A percentile compares a stretch with the other conserved stretches of the same genome.
These are phyloP conservation scores for Zoysia japonica DNA, from an alignment of 176 grass and related monocot species.

Conservation along the genomic window DNA sequence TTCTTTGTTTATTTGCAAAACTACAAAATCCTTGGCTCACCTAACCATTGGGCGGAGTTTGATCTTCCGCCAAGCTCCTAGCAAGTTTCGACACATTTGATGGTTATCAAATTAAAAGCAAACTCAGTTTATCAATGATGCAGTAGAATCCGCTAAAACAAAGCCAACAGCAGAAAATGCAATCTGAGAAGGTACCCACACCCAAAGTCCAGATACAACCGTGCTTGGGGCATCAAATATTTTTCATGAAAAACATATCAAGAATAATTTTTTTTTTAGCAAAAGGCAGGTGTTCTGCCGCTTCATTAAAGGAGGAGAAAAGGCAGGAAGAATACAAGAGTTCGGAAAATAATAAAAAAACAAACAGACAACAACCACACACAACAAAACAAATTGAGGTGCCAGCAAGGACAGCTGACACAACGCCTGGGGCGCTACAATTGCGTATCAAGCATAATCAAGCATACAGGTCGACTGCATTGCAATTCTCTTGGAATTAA, in stretches of 20 bases:
- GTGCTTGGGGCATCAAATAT: background rate
- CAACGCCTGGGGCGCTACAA: too few species aligned
- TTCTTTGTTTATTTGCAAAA: background rate
- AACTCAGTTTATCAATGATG: background rate
- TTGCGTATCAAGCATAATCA: background rate
- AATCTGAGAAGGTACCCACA: background rate
- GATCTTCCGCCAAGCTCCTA: background rate
- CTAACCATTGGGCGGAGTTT: background rate
- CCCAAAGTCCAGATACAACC: background rate
- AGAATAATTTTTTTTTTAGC: too few species aligned
- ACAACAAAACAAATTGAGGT: too few species aligned
- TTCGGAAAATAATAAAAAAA: too few species aligned
- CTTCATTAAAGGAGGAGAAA: too few species aligned
- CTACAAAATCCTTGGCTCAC: background rate
- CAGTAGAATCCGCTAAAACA: background rate
- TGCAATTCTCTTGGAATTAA: constrained; percentile 16
- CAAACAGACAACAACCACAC: too few species aligned
- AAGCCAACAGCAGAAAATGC: background rate
- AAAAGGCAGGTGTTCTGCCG: too few species aligned
- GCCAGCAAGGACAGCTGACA: too few species aligned
- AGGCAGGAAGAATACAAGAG: too few species aligned
- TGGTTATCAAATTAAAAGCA: background rate
- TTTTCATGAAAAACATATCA: background rate
- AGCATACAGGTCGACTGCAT: constrained; percentile 5
- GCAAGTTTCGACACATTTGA: background rate